Evolutionary conservation across 2,329 filamentous ascomycete species (phyloP).

Genomic region (Xylariaceae sp.): DNA sequence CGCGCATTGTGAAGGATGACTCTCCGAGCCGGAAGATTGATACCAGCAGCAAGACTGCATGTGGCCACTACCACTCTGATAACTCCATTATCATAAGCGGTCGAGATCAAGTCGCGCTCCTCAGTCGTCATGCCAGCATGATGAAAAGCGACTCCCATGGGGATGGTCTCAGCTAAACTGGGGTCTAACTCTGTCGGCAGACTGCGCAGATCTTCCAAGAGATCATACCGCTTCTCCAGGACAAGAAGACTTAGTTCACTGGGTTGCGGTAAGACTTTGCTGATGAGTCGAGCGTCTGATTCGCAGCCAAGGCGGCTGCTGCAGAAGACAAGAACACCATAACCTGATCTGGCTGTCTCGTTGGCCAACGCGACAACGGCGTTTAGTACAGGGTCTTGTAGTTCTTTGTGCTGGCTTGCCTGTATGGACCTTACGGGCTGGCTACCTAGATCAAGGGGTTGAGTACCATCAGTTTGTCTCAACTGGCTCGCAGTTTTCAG

Average conservation of each 20-base stretch:
- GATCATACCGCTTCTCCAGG: conserved; percentile 55
- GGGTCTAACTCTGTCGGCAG: conserved; percentile 62
- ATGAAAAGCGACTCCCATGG: conserved; percentile 68
- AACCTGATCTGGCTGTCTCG: conserved; percentile 63
- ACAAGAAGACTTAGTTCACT: conserved; percentile 42
- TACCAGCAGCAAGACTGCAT: conserved; percentile 76
- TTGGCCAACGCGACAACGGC: conserved; percentile 64
- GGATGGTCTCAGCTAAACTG: conserved; percentile 58
- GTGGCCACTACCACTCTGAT: conserved; percentile 70
- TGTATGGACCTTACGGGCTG: conserved; percentile 46
- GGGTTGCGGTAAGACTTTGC: conserved; percentile 55
- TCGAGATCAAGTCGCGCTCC: conserved; percentile 66
- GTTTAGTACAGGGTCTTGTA: conserved; percentile 62
- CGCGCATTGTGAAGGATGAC: conserved; percentile 71
- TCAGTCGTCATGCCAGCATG: conserved; percentile 67
- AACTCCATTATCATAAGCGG: conserved; percentile 62
- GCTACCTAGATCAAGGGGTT: conserved; percentile 33
- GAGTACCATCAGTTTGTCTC: conserved; percentile 32
- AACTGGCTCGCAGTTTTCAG: conserved; percentile 54
- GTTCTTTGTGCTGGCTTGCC: conserved; percentile 53
- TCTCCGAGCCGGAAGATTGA: conserved; percentile 65
- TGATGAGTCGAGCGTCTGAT: conserved; percentile 61
- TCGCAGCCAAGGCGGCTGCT: conserved; percentile 64
- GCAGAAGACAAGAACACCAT: conserved; percentile 69
- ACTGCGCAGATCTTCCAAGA: conserved; percentile 61